These are phyloP conservation scores for Inga leiocalycina DNA, from an alignment of 306 rosid species.

Conservation along the genomic window DNA sequence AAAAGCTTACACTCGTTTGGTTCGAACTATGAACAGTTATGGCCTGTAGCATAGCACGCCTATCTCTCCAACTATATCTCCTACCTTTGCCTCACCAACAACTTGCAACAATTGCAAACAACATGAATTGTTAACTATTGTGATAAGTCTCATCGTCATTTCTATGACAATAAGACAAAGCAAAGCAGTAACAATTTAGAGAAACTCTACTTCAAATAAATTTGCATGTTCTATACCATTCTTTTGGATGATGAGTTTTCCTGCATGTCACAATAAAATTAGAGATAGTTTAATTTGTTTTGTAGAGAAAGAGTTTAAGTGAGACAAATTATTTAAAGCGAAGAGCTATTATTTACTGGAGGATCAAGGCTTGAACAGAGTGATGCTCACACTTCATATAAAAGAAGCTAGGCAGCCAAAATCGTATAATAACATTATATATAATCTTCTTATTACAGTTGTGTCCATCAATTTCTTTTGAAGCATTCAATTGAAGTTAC, in stretches of 20 bases:
- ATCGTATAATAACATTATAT: not conserved
- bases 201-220: conserved; percentile 4
- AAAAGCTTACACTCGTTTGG: conserved; percentile 72
- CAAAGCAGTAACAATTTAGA: conserved; percentile 1
- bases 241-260: conserved; percentile 48
- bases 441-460: no score
- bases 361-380: not conserved
- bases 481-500: no score
- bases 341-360: not conserved
- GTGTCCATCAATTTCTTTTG: no score
- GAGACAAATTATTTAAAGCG: not conserved
- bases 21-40: conserved; percentile 67
- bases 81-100: conserved; percentile 51
- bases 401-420: not conserved
- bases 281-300: not conserved
- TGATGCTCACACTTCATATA: not conserved
- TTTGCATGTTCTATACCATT: conserved; percentile 71
- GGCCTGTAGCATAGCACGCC: conserved; percentile 85
- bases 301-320: not conserved
- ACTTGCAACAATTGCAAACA: conserved; percentile 46
- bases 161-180: conserved; percentile 4
- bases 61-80: conserved; percentile 70
- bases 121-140: conserved; percentile 19
- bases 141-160: not conserved
- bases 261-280: conserved; percentile 45